These are phyloP conservation scores for Chaetothyriales sp. DNA, from an alignment of 2,329 filamentous ascomycete genomes.

Conservation along the genomic window DNA sequence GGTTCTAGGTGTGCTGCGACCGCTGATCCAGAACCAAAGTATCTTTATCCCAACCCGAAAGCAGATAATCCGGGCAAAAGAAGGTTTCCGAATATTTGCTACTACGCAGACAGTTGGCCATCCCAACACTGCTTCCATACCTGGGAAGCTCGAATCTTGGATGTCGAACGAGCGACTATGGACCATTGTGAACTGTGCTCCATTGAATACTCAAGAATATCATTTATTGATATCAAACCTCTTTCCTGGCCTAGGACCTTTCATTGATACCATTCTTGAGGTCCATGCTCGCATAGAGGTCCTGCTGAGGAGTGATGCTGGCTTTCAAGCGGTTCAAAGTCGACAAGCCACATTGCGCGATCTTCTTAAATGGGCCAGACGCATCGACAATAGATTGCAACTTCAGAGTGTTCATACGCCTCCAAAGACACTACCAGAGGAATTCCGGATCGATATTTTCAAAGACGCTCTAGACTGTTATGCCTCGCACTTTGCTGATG, in stretches of 20 bases:
- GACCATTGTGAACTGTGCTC: conserved; percentile 56
- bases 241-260: conserved; percentile 51
- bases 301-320: conserved; percentile 17
- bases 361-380: conserved; percentile 78
- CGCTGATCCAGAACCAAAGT: conserved; percentile 83
- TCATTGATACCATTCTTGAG: conserved; percentile 40
- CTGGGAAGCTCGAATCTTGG: conserved; percentile 5
- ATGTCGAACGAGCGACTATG: conserved; percentile 48
- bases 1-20: conserved; percentile 81
- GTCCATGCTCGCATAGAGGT: conserved; percentile 35
- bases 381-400: conserved; percentile 45
- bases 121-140: not conserved
- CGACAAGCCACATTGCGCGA: conserved; percentile 58
- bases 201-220: conserved; percentile 55
- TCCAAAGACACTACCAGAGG: conserved; percentile 42
- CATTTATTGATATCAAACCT: conserved; percentile 55
- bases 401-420: conserved; percentile 28
- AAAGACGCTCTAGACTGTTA: conserved; percentile 91
- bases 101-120: conserved; percentile 57
- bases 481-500: conserved; percentile 59
- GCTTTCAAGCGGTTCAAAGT: conserved; percentile 21
- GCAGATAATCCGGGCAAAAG: conserved; percentile 66
- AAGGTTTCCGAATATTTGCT: conserved; percentile 79
- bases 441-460: conserved; percentile 67
- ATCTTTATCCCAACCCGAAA: conserved; percentile 78